Evolutionary conservation across 345 rosid species (phyloP), one percentile per base, ranked within the genome.

Genomic region (Isatis tinctoria): DNA sequence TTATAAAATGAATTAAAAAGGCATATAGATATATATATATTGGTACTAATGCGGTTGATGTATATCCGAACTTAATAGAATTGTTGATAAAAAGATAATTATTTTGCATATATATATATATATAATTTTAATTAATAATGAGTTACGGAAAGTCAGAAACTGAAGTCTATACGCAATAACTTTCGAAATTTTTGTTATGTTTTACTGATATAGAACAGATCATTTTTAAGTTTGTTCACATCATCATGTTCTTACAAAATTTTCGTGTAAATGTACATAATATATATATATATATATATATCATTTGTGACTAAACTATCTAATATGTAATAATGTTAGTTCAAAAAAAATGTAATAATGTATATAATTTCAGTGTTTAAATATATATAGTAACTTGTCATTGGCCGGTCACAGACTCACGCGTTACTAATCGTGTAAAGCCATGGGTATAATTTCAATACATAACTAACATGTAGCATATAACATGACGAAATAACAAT

Each of bases 401-500:
- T 33, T 43, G 54, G 56, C 62, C 74, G 62, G 58, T 60, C 48
- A 51, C 24, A 22, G 24, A 22, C 24, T 22, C 24, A 22, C 79
- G 40, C 69, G 69, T 60, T 24, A 41, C 8, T 24, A 51, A 41
- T 60, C 78, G 47, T 51, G 57, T 75, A 48, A 40, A 61, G 26
- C 37, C n/a, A 12, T 36, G 26, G 13, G 30, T 44, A 67, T 67
- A 39, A 24, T 13, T 12, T 48, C 32, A 36, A 28, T 59, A 39
- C 20, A 0, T 60, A 71, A 35, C 8, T 48, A 18, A 44, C 18
- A 30, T 49, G 12, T 49, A 60, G 6, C 26, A 36, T 39, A 26
- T 52, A 57, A 35, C 8, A 43, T 65, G 57, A 10, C 30, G 28
- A 65, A 48, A 58, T 35, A 36, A 66, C 8, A 27, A 37, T 30